A percentile compares a stretch with the other conserved stretches of the same genome.
phyloP scores from a whole-genome alignment of 2,329 filamentous ascomycete genomes.

The Microcyclospora tardicrescens region DNA sequence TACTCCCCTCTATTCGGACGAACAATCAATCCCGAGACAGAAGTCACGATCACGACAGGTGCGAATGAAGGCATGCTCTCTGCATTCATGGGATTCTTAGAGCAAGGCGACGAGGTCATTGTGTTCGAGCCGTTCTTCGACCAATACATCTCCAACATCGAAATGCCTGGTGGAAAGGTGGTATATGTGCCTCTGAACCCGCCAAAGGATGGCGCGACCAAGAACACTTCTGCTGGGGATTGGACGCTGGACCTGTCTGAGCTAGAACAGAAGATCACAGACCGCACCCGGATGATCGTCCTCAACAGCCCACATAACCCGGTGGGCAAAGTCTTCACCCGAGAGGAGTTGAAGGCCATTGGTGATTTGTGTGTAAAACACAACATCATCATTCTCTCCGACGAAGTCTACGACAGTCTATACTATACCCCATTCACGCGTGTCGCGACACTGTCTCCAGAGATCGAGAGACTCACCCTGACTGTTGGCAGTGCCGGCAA shows the following conservation, averaged over 20 bases:
- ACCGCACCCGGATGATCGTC: constrained; percentile 92
- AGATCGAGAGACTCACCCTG: constrained; percentile 74
- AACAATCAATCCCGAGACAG: constrained; percentile 71
- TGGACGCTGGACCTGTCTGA: constrained; percentile 80
- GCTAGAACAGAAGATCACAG: constrained; percentile 67
- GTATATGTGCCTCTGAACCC: constrained; percentile 93
- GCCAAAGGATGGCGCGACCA: constrained; percentile 62
- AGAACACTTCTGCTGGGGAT: constrained; percentile 72
- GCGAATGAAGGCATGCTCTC: constrained; percentile 91
- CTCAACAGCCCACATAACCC: constrained; percentile 86
- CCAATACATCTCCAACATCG: constrained; percentile 97
- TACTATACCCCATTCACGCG: constrained; percentile 94
- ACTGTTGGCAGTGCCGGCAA: constrained; percentile 95
- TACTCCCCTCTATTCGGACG: constrained; percentile 85
- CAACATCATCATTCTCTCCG: constrained; percentile 36
- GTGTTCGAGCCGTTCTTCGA: constrained; percentile 98
- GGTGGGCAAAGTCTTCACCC: constrained; percentile 87
- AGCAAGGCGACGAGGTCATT: constrained; percentile 90
- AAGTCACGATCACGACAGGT: constrained; percentile 88
- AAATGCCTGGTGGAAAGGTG: constrained; percentile 92
- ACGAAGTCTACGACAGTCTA: constrained; percentile 73
- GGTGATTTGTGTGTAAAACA: constrained; percentile 83
- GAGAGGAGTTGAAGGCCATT: constrained; percentile 68
- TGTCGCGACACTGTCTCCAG: constrained; percentile 78
- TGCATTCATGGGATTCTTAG: constrained; percentile 95